These are phyloP conservation scores for Mortierella antarctica DNA, from an alignment of 192 early-diverging fungal species.

Conservation along the genomic window DNA sequence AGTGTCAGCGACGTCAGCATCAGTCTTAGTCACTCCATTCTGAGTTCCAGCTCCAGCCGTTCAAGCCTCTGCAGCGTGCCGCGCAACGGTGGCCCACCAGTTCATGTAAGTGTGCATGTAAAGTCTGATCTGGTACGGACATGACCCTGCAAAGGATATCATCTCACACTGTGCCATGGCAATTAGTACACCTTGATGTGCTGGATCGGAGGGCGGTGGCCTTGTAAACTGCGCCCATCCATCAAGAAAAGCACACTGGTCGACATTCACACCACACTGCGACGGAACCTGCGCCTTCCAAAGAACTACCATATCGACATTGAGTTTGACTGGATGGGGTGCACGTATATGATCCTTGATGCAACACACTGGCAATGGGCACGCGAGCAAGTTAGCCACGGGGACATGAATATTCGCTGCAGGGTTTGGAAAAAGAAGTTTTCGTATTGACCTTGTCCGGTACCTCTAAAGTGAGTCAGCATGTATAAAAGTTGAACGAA, in stretches of 20 bases:
- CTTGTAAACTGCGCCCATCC: slow-evolving; percentile 13
- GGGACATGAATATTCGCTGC: slow-evolving; percentile 20
- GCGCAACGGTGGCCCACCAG: slow-evolving; percentile 20
- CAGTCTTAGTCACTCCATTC: background rate
- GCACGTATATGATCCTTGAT: slow-evolving; percentile 29
- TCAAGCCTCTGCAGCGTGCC: background rate
- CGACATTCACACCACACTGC: slow-evolving; percentile 16
- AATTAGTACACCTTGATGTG: slow-evolving; percentile 31
- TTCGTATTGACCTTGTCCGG: background rate
- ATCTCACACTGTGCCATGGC: background rate
- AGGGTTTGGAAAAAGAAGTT: slow-evolving; percentile 23
- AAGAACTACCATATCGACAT: slow-evolving; percentile 13
- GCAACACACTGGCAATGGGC: slow-evolving; percentile 29
- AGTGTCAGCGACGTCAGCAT: slow-evolving; percentile 19
- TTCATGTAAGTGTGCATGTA: slow-evolving; percentile 4
- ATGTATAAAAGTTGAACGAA: too few species aligned
- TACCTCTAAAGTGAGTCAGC: too few species aligned
- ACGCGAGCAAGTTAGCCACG: slow-evolving; percentile 11
- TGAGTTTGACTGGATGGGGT: slow-evolving; percentile 20
- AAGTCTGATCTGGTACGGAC: too few species aligned
- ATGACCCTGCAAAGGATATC: background rate
- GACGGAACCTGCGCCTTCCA: slow-evolving; percentile 9
- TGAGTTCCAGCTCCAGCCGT: background rate
- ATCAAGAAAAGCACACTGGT: slow-evolving; percentile 12
- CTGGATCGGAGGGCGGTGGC: slow-evolving; percentile 30